Evolutionary conservation across 1,139 yeast genomes (phyloP).

Genomic region (Protomyces gravidus): DNA sequence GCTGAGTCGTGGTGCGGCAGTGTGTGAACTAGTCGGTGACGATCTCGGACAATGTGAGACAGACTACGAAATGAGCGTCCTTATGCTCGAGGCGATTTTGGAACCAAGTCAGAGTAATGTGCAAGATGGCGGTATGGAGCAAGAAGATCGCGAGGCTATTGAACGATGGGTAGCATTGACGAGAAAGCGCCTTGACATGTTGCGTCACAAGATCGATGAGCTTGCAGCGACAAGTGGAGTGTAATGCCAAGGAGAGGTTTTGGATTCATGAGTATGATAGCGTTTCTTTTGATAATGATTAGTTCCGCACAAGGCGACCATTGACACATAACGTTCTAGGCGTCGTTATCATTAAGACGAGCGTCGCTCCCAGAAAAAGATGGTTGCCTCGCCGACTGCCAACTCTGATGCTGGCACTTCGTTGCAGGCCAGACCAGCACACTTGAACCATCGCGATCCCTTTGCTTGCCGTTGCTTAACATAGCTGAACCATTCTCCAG

Average conservation of each 20-base stretch:
- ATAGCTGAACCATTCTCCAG: background rate
- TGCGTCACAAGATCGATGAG: constrained; percentile 14
- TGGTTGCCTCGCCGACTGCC: background rate
- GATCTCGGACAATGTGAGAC: constrained; percentile 62
- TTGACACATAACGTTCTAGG: too few relatives aligned
- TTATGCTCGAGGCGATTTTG: constrained; percentile 34
- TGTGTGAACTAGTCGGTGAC: constrained; percentile 72
- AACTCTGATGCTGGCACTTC: background rate
- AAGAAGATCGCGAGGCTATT: constrained; percentile 67
- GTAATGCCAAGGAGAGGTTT: too few relatives aligned
- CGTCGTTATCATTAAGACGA: too few relatives aligned
- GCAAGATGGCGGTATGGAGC: constrained; percentile 49
- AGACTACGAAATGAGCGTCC: constrained; percentile 18
- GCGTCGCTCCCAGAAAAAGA: background rate
- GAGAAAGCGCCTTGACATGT: constrained; percentile 9
- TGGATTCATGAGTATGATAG: background rate
- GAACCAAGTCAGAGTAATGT: constrained; percentile 1
- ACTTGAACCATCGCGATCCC: background rate
- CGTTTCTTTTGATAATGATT: background rate
- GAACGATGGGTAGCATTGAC: constrained; percentile 43
- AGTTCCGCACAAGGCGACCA: background rate
- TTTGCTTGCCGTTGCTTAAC: background rate
- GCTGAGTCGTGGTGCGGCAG: constrained; percentile 86
- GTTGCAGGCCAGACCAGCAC: background rate
- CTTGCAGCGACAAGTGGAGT: too few relatives aligned